Evolutionary conservation across 768 basidiomycete species (phyloP).

Genomic region (Naematelia aurantialba): DNA sequence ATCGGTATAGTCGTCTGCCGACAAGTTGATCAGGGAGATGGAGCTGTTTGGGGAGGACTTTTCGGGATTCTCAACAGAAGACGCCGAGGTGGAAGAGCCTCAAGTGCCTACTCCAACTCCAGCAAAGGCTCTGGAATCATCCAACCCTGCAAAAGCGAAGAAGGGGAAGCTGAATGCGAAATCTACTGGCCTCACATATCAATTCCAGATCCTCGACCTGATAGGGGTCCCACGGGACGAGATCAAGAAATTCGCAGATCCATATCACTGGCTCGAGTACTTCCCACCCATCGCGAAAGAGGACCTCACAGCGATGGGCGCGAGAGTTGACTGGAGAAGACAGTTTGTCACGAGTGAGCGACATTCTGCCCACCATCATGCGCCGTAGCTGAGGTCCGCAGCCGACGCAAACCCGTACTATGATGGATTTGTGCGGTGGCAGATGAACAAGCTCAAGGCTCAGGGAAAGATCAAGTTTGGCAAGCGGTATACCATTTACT

Average conservation of each 20-base stretch:
- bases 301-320: constrained; percentile 84
- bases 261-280: constrained; percentile 84
- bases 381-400: constrained; percentile 11
- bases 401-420: constrained; percentile 93
- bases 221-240: constrained; percentile 82
- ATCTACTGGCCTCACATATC: constrained; percentile 87
- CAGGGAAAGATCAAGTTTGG: constrained; percentile 96
- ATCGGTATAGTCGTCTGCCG: constrained; percentile 79
- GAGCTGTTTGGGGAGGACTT: constrained; percentile 92
- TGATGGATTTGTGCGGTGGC: constrained; percentile 96
- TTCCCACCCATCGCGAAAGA: constrained; percentile 95
- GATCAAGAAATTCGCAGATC: constrained; percentile 94
- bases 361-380: background rate
- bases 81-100: constrained; percentile 52
- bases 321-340: constrained; percentile 95
- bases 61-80: constrained; percentile 58
- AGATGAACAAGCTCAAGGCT: constrained; percentile 83
- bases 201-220: constrained; percentile 98
- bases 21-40: constrained; percentile 96
- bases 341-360: constrained; percentile 72
- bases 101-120: constrained; percentile 50
- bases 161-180: constrained; percentile 94
- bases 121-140: constrained; percentile 39
- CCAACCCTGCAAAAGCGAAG: constrained; percentile 66
- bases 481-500: constrained; percentile 96